Conservation (phyloP, 129 eudicot species). For the Gnaphalium uliginosum region DNA sequence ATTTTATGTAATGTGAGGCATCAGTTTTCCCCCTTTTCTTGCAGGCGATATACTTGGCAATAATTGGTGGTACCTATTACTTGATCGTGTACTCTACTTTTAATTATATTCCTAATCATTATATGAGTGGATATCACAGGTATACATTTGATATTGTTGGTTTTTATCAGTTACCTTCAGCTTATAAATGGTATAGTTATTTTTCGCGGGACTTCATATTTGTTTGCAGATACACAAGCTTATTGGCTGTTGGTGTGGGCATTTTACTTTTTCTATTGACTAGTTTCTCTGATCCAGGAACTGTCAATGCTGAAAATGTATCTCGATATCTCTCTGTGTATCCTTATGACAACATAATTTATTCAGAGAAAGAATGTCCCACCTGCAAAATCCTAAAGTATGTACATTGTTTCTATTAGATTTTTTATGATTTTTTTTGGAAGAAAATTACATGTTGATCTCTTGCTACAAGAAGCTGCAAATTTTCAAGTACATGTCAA, state of each 20-base stretch:
- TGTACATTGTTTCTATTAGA: constrained; percentile 27
- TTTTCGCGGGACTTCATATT: constrained; percentile 16
- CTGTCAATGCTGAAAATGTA: constrained; percentile 67
- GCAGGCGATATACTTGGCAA: constrained; percentile 75
- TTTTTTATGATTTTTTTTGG: background rate
- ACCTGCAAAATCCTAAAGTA: constrained; percentile 92
- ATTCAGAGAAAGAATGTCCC: constrained; percentile 83
- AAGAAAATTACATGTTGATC: constrained; percentile 14
- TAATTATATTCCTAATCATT: constrained; percentile 77
- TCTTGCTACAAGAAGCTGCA: background rate
- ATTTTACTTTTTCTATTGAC: constrained; percentile 79
- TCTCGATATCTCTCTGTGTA: constrained; percentile 73
- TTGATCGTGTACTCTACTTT: constrained; percentile 63
- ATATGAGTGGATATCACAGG: constrained; percentile 84
- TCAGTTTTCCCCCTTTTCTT: constrained; percentile 10
- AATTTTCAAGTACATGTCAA: background rate
- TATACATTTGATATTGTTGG: constrained; percentile 24
- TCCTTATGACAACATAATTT: constrained; percentile 86
- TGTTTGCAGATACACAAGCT: constrained; percentile 75
- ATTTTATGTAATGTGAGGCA: constrained; percentile 1
- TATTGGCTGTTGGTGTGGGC: constrained; percentile 87
- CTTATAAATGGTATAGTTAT: constrained; percentile 13
- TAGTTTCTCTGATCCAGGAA: constrained; percentile 97
- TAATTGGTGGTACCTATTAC: constrained; percentile 75
- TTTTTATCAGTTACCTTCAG: constrained; percentile 11